A percentile compares a stretch with the other conserved stretches of the same genome.
Evolutionary conservation across 345 rosid species (phyloP).

Genomic region (Eucalyptus microcorys): DNA sequence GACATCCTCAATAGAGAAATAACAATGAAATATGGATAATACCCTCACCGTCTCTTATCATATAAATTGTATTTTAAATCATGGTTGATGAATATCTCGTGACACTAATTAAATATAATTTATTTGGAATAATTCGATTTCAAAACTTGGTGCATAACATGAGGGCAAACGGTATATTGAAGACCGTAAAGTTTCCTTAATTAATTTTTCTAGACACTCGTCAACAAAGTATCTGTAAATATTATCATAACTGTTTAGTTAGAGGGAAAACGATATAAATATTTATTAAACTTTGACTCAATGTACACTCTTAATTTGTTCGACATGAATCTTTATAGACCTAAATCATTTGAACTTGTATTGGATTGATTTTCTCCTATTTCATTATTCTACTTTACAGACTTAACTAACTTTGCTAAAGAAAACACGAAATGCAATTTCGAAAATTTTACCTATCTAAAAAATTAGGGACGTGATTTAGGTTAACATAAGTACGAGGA

Average conservation of each 20-base stretch:
- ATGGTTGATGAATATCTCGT: neutral
- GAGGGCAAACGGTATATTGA: neutral
- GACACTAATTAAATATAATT: neutral
- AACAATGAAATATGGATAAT: neutral
- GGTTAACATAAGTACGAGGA: neutral
- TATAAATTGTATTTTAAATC: neutral
- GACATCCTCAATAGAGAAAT: neutral
- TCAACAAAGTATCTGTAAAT: no score
- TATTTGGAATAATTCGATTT: neutral
- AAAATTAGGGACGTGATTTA: neutral
- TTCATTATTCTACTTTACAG: no score
- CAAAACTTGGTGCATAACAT: neutral
- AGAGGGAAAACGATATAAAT: neutral
- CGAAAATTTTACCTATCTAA: neutral
- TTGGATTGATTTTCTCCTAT: neutral
- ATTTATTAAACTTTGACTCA: neutral
- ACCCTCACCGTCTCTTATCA: neutral
- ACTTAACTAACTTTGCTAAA: neutral
- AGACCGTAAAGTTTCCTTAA: neutral
- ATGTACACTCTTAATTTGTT: neutral
- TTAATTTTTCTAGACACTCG: rapidly evolving
- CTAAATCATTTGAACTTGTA: neutral
- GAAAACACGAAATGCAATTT: neutral
- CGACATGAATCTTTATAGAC: neutral
- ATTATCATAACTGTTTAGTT: neutral